Conservation (phyloP, 1,284 basidiomycete species). For the Rhodotorula sp. region DNA sequence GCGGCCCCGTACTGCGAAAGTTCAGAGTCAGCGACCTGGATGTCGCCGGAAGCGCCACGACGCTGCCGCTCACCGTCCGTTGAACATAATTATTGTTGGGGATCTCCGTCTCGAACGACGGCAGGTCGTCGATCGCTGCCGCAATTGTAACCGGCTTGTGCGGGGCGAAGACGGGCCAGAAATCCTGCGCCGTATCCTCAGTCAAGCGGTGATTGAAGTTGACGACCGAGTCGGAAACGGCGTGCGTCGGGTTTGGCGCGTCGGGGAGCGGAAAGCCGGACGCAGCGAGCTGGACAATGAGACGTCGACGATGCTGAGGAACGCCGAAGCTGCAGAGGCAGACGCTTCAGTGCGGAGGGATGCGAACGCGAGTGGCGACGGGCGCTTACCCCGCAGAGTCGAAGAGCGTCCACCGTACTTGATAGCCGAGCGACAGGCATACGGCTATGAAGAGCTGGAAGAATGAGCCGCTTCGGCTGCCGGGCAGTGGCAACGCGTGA, state of each 20-base stretch:
- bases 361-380: not conserved
- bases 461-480: not conserved
- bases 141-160: not conserved
- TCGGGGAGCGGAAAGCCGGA: conserved; percentile 4
- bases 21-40: not conserved
- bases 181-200: not conserved
- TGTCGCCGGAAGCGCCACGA: too few relatives aligned
- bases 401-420: not conserved
- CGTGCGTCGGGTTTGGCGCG: not conserved
- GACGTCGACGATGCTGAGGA: conserved; percentile 9
- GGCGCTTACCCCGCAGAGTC: conserved; percentile 13
- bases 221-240: not conserved
- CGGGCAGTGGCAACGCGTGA: conserved; percentile 1
- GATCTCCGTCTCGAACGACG: not conserved
- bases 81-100: not conserved
- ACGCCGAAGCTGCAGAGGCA: conserved; percentile 8
- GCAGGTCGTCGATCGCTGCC: conserved; percentile 9
- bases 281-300: conserved; percentile 9
- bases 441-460: conserved; percentile 5
- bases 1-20: not conserved
- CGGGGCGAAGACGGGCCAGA: not conserved
- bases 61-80: not conserved
- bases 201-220: not conserved
- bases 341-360: not conserved
- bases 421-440: conserved; percentile 2